Conservation (phyloP, 208 protist species). For the Endotrypanum monterogeii region DNA sequence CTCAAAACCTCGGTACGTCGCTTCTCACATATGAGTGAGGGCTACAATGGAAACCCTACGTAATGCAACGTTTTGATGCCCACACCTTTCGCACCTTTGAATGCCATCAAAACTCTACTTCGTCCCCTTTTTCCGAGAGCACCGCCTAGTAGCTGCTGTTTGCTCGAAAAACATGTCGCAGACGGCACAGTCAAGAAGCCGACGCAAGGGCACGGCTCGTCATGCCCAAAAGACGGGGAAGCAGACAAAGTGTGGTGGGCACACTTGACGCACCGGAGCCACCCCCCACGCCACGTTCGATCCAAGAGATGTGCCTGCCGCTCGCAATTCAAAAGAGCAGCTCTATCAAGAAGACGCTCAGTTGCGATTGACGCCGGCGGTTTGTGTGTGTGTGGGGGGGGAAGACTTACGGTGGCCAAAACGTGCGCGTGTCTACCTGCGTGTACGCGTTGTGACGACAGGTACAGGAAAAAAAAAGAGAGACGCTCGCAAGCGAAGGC, state of each 20-base stretch:
- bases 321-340: constrained; percentile 31
- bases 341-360: constrained; percentile 14
- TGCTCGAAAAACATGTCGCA: constrained; percentile 20
- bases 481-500: not conserved
- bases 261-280: constrained; percentile 13
- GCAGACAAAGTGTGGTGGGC: constrained; percentile 8
- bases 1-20: constrained; percentile 17
- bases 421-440: not conserved
- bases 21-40: constrained; percentile 14
- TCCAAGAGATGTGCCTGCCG: constrained; percentile 44
- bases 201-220: constrained; percentile 5
- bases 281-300: constrained; percentile 31
- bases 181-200: constrained; percentile 10
- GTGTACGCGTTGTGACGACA: not conserved
- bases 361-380: not conserved
- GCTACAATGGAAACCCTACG: constrained; percentile 6
- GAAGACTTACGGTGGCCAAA: constrained; percentile 13
- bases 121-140: not conserved
- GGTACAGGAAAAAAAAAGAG: too few relatives aligned
- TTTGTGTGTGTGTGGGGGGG: not conserved
- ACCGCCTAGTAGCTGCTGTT: not conserved
- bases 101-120: not conserved
- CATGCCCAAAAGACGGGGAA: constrained; percentile 1
- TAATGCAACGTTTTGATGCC: constrained; percentile 1
- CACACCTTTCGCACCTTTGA: not conserved